A percentile compares a stretch with the other conserved stretches of the same genome.
These are phyloP conservation scores for Termitomyces sp. DNA, from an alignment of 768 basidiomycete species.

Conservation along the genomic window DNA sequence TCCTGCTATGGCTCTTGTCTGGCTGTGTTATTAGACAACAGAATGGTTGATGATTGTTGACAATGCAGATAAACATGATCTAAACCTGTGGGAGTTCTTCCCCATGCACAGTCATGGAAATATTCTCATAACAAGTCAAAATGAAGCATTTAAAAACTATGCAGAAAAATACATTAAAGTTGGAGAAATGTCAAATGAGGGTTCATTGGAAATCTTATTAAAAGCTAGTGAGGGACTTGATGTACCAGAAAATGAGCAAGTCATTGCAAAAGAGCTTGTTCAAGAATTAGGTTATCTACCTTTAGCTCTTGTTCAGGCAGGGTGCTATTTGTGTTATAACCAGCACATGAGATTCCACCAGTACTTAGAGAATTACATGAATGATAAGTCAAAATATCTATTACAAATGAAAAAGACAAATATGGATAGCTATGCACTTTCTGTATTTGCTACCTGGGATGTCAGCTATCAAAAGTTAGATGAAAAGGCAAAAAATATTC, in stretches of 20 bases:
- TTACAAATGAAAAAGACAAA: not conserved
- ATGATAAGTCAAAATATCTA: not conserved
- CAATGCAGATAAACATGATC: too few species aligned
- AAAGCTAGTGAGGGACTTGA: not conserved
- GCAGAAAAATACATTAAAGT: too few species aligned
- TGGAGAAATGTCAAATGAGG: too few species aligned
- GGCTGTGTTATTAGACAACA: too few species aligned
- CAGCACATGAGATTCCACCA: not conserved
- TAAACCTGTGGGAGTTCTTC: too few species aligned
- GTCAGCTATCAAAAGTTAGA: not conserved
- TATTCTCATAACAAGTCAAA: too few species aligned
- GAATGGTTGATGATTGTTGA: too few species aligned
- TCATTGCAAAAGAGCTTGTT: not conserved
- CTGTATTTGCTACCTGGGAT: too few species aligned
- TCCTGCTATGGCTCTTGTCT: too few species aligned
- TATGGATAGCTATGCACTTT: not conserved
- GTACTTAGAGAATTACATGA: not conserved
- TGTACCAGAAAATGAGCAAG: not conserved
- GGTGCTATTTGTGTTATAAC: not conserved
- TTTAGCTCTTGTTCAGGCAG: conserved; percentile 5
- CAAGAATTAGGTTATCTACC: not conserved
- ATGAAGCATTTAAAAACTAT: too few species aligned
- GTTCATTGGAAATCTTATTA: not conserved
- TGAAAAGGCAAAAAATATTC: not conserved
- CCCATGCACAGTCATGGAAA: too few species aligned